These are phyloP conservation scores for Mucor mucedo DNA, from an alignment of 371 early-diverging fungal species.

Conservation along the genomic window DNA sequence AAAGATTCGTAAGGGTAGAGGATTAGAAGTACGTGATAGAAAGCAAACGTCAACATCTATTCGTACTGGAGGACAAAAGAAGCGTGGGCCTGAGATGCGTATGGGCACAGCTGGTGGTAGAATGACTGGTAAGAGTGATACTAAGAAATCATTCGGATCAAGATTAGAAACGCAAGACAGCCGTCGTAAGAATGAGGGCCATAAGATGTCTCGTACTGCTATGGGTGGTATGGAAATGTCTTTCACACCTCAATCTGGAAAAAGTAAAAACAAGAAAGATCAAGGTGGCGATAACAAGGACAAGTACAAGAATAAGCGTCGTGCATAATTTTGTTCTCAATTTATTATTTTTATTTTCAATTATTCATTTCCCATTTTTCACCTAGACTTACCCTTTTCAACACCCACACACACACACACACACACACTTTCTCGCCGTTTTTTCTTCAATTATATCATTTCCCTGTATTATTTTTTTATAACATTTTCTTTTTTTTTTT, in stretches of 20 bases:
- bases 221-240: constrained; percentile 73
- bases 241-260: constrained; percentile 43
- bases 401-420: neutral
- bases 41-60: constrained; percentile 35
- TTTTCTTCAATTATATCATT: constrained; percentile 5
- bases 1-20: constrained; percentile 54
- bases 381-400: neutral
- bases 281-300: constrained; percentile 7
- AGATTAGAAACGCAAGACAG: constrained; percentile 40
- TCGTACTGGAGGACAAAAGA: constrained; percentile 26
- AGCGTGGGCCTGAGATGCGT: constrained; percentile 56
- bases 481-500: neutral
- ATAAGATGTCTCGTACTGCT: constrained; percentile 62
- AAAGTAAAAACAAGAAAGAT: constrained; percentile 9
- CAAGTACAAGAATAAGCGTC: constrained; percentile 20
- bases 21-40: constrained; percentile 42
- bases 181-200: constrained; percentile 36
- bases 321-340: constrained; percentile 6
- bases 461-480: neutral
- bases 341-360: neutral
- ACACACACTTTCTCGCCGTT: neutral
- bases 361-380: neutral
- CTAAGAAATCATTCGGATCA: constrained; percentile 47
- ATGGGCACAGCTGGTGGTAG: constrained; percentile 55
- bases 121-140: constrained; percentile 36